Conservation (phyloP, 2,329 filamentous ascomycete genomes). For the Cladophialophora bantiana region DNA sequence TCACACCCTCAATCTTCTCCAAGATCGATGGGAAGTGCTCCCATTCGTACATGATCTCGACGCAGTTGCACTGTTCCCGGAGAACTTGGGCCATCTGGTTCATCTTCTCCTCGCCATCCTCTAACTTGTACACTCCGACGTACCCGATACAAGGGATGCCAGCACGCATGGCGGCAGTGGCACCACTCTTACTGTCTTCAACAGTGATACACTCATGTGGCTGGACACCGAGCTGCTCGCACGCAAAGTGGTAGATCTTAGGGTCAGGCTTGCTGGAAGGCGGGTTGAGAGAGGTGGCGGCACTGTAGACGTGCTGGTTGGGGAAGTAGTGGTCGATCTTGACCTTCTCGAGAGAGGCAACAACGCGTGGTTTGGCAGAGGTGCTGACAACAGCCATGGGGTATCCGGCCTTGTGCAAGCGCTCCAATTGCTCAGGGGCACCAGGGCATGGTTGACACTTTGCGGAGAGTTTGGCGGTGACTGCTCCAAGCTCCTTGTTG, state of each 20-base stretch:
- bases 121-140: slow-evolving; percentile 76
- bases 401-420: slow-evolving; percentile 69
- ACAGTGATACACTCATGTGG: slow-evolving; percentile 78
- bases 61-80: slow-evolving; percentile 57
- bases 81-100: slow-evolving; percentile 76
- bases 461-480: slow-evolving; percentile 79
- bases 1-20: slow-evolving; percentile 49
- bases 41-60: slow-evolving; percentile 62
- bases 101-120: slow-evolving; percentile 71
- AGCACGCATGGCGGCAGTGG: slow-evolving; percentile 77
- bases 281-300: slow-evolving; percentile 77
- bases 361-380: slow-evolving; percentile 78
- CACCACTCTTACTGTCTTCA: slow-evolving; percentile 89
- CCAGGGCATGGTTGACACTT: slow-evolving; percentile 73
- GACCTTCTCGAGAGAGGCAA: slow-evolving; percentile 81
- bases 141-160: slow-evolving; percentile 84
- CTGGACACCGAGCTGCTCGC: slow-evolving; percentile 75
- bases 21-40: slow-evolving; percentile 55
- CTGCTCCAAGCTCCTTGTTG: slow-evolving; percentile 77
- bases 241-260: slow-evolving; percentile 84
- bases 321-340: slow-evolving; percentile 81
- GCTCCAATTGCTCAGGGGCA: slow-evolving; percentile 72
- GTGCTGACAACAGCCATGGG: slow-evolving; percentile 81
- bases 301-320: slow-evolving; percentile 77
- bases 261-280: slow-evolving; percentile 93